Base-by-base conservation (phyloP, 2,329 filamentous ascomycete genomes). In the Cordyceps militaris region DNA sequence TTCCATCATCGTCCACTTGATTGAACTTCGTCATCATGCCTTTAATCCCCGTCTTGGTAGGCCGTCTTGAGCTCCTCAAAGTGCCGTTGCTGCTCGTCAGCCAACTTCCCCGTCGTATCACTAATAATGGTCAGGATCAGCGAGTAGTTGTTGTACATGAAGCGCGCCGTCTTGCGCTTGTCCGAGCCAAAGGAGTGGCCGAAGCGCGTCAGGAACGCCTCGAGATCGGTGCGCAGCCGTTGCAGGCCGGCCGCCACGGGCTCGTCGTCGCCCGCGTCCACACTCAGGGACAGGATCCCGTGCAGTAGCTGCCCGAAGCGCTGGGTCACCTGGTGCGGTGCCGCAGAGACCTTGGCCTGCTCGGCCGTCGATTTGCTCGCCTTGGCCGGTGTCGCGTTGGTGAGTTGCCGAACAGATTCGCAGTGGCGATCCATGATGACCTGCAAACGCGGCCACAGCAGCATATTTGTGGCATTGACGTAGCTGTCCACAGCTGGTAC, bases 111-210 rank as follows among this genome's bases (percentile, higher is more conserved):
- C 11, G 80, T 79, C 4, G 84, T 80, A 65, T 93, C 88, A 66
- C 88, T 84, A 62, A 99, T 88, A 61, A 99, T 97, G 11, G 94
- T 97, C 66, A 91, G 78, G n/a, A 99, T 83, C 62, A 99, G 78
- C 56, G 90, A 95, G 72, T 96, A 97, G 71, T 99, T 99, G 70
- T 97, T 99, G 69, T 89, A 94, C 66, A 99, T 72, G 68, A 97
- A 97, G 46, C 94, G 79, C 64, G 93, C 88, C 63, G 87, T 80
- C 74, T 95, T 95, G 68, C 90, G 83, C 62, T 83, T 80, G 66
- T 96, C 93, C 1, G 79, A 74, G 21, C 83, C 85, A 61, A 92
- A 89, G 0, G 78, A 77, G 64, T 90, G 87, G 67, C 89, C 88
- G 59, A 92, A 78, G 68, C 88, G 91, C 6, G 83, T 82, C 60